Conservation (phyloP, 371 early-diverging fungal species). For the Umbelopsis sp. region DNA sequence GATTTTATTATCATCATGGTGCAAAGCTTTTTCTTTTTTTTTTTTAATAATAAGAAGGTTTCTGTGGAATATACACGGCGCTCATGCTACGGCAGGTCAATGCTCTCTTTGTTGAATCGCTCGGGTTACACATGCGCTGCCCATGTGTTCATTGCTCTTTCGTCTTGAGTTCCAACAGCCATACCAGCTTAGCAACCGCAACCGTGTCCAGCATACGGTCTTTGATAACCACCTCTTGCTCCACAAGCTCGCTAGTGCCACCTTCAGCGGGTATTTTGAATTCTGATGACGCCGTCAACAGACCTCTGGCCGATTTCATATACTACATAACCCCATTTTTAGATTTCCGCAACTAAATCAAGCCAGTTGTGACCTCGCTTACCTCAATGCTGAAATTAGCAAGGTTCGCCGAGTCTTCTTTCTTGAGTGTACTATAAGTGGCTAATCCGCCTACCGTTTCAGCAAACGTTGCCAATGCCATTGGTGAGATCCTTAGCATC, state of each 20-base stretch:
- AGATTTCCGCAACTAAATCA: neutral
- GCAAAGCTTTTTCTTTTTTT: too few relatives aligned
- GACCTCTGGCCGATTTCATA: conserved; percentile 54
- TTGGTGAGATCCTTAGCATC: conserved; percentile 50
- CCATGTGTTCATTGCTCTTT: conserved; percentile 20
- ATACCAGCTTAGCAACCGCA: conserved; percentile 41
- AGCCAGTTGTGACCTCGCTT: conserved; percentile 21
- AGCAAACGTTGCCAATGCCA: conserved; percentile 64
- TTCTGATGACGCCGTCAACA: conserved; percentile 54
- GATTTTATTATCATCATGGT: neutral
- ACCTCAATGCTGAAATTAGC: conserved; percentile 57
- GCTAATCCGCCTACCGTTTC: conserved; percentile 64
- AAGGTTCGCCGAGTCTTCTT: conserved; percentile 54
- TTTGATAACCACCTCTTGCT: conserved; percentile 49
- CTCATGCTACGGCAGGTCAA: conserved; percentile 15
- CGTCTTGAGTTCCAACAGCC: conserved; percentile 40
- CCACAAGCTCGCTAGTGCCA: conserved; percentile 30
- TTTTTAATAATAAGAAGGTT: too few relatives aligned
- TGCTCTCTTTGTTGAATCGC: neutral
- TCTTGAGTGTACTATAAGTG: conserved; percentile 44
- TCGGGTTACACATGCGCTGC: neutral
- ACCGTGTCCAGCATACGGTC: conserved; percentile 54
- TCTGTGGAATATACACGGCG: conserved; percentile 8
- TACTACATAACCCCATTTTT: conserved; percentile 30
- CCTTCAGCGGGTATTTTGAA: conserved; percentile 33